Conservation (phyloP, 129 eudicot species). For the Deinandra increscens region DNA sequence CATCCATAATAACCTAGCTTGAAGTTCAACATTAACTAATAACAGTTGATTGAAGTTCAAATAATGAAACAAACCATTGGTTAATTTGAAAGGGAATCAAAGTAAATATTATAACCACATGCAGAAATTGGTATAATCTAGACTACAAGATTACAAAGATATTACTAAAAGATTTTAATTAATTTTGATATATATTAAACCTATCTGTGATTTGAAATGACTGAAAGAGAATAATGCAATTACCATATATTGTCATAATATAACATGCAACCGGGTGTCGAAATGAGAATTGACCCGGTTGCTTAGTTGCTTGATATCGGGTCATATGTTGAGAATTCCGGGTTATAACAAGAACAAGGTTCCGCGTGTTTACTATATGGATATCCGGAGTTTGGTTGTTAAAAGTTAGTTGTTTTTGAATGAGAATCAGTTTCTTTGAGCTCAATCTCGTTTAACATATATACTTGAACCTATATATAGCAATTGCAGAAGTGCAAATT, state of each 20-base stretch:
- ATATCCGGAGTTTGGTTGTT: too few species aligned
- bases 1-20: background rate
- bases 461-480: conserved; percentile 7
- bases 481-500: conserved; percentile 6
- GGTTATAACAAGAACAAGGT: too few species aligned
- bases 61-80: background rate
- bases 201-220: background rate
- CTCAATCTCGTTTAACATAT: too few species aligned
- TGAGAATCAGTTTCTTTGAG: too few species aligned
- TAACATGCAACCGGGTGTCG: too few species aligned
- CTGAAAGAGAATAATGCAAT: background rate
- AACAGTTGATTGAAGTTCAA: background rate
- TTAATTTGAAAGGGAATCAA: background rate
- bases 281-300: too few species aligned
- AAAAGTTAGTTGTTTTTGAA: too few species aligned
- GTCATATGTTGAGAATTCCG: too few species aligned
- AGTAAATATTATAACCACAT: conserved; percentile 6
- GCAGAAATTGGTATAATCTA: background rate
- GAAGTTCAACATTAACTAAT: background rate
- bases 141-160: background rate
- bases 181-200: background rate
- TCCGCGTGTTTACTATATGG: too few species aligned
- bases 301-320: too few species aligned
- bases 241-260: too few species aligned
- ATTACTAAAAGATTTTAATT: background rate